phyloP scores from a whole-genome alignment of 202 grass and related monocot genomes.

The Cymbopogon flexuosus region DNA sequence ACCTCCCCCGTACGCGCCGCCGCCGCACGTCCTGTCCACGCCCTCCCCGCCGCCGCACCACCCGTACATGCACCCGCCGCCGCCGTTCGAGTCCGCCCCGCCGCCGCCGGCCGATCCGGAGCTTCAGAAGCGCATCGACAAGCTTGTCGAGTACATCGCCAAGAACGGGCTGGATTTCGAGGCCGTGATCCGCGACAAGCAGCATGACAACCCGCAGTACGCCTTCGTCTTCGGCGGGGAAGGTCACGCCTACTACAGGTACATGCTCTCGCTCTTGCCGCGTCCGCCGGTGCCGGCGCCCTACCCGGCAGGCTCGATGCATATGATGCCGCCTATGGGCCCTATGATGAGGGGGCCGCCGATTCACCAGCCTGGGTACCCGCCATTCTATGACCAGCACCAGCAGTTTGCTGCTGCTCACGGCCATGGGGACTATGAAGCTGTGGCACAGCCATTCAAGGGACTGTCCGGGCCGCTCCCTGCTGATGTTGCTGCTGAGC shows the following conservation, averaged over 20 bases:
- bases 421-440: constrained; percentile 49
- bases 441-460: constrained; percentile 48
- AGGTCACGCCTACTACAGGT: constrained; percentile 88
- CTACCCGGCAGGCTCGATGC: constrained; percentile 43
- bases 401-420: constrained; percentile 46
- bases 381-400: constrained; percentile 69
- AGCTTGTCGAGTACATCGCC: constrained; percentile 85
- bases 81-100: constrained; percentile 51
- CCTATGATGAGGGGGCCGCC: constrained; percentile 48
- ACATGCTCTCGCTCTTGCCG: constrained; percentile 57
- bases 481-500: constrained; percentile 69
- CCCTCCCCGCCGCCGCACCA: constrained; percentile 36
- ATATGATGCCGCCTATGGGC: constrained; percentile 55
- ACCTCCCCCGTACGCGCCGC: constrained; percentile 35
- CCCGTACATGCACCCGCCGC: constrained; percentile 57
- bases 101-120: constrained; percentile 68
- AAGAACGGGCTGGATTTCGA: constrained; percentile 93
- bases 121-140: constrained; percentile 96
- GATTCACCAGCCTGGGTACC: constrained; percentile 57
- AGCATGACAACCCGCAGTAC: constrained; percentile 90
- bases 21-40: constrained; percentile 45
- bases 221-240: constrained; percentile 95
- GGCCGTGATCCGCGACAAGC: constrained; percentile 88
- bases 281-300: constrained; percentile 30
- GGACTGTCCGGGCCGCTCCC: constrained; percentile 76